A percentile compares a stretch with the other conserved stretches of the same genome.
These are phyloP conservation scores for Fraxinus ornus DNA, from an alignment of 305 asterid species.

Conservation along the genomic window DNA sequence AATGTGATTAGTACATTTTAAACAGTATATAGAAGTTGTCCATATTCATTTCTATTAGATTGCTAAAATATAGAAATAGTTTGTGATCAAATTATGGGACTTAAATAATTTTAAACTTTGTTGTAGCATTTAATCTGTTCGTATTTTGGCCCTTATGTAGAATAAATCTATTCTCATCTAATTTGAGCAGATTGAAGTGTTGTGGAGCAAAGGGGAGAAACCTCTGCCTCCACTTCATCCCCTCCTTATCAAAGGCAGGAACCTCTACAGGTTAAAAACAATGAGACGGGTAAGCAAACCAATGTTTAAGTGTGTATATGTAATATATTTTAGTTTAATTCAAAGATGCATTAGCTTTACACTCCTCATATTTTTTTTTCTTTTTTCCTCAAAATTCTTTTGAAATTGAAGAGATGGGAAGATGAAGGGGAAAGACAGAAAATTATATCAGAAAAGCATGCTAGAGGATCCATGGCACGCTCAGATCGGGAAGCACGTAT, in stretches of 20 bases:
- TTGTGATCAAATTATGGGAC: background rate
- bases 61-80: background rate
- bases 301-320: background rate
- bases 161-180: background rate
- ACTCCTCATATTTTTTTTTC: background rate
- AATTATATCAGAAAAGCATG: slow-evolving; percentile 68
- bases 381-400: background rate
- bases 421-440: slow-evolving; percentile 70
- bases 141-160: background rate
- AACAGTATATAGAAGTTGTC: background rate
- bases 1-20: background rate
- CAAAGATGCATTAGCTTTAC: background rate
- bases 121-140: background rate
- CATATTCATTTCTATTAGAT: background rate
- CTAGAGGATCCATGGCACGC: slow-evolving; percentile 82
- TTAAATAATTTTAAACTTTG: background rate
- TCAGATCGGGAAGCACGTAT: slow-evolving; percentile 59
- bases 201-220: slow-evolving; percentile 90
- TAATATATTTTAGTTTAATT: background rate
- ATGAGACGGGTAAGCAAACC: slow-evolving; percentile 63
- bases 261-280: slow-evolving; percentile 75
- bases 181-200: slow-evolving; percentile 71
- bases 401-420: slow-evolving; percentile 59
- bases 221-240: slow-evolving; percentile 87
- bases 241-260: slow-evolving; percentile 85